phyloP scores from a whole-genome alignment of 176 grass and related monocot genomes.

The Triticum dicoccoides region DNA sequence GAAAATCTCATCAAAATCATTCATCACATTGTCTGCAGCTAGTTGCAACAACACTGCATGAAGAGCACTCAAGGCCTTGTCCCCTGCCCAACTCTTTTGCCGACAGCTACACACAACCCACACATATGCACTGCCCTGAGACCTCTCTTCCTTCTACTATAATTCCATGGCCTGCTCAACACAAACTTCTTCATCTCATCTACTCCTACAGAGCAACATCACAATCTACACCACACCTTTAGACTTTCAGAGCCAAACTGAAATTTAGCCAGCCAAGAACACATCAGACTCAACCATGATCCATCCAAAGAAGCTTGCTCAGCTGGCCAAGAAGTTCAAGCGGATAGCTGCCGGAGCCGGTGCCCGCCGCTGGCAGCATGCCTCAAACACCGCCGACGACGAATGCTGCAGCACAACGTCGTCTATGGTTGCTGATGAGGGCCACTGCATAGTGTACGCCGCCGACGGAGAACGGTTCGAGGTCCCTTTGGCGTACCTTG shows the following conservation, averaged over 20 bases:
- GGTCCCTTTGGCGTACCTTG: constrained; percentile 34
- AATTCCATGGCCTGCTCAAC: too few species aligned
- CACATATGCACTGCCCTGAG: too few species aligned
- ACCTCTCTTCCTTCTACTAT: too few species aligned
- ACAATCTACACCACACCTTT: background rate
- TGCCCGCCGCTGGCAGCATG: background rate
- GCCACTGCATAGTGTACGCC: constrained; percentile 22
- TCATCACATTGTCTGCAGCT: too few species aligned
- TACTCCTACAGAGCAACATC: background rate
- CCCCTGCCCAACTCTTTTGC: too few species aligned
- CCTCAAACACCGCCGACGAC: background rate
- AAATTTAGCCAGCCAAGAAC: background rate
- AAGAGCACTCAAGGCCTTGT: too few species aligned
- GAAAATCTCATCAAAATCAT: too few species aligned
- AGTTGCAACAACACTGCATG: too few species aligned
- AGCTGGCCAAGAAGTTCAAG: constrained; percentile 53
- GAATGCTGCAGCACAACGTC: background rate
- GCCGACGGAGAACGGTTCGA: constrained; percentile 16
- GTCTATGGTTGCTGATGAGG: background rate
- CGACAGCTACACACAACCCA: too few species aligned
- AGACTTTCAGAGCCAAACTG: background rate
- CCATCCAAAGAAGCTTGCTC: constrained; percentile 39
- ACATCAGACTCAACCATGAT: constrained; percentile 14
- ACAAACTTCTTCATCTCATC: background rate
- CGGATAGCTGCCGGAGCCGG: background rate